Conservation (phyloP, 495 filamentous ascomycete genomes). For the Corynascus novoguineensis region DNA sequence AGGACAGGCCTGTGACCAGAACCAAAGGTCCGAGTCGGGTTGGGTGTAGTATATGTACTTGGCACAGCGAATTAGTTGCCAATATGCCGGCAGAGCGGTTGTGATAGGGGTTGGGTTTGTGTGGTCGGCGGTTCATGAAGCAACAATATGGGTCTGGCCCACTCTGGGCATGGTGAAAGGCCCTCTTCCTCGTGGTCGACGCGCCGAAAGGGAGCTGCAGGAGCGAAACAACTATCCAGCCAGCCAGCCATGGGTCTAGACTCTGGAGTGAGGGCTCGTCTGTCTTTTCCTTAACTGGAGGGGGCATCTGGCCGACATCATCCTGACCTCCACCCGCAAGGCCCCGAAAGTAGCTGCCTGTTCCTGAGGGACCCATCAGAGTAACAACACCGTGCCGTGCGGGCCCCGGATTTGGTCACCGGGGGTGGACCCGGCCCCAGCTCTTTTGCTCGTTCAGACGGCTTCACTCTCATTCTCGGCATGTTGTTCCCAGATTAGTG, state of each 20-base stretch:
- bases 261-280: not conserved
- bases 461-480: not conserved
- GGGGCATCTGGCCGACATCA: not conserved
- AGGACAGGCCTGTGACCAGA: conserved; percentile 5
- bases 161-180: not conserved
- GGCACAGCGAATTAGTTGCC: not conserved
- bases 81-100: not conserved
- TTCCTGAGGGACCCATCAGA: not conserved
- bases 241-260: not conserved
- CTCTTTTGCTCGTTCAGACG: not conserved
- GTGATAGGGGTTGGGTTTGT: not conserved
- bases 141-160: not conserved
- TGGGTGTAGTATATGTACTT: no score
- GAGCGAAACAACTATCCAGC: not conserved
- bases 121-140: conserved; percentile 4
- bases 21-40: not conserved
- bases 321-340: not conserved
- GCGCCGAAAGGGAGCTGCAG: not conserved
- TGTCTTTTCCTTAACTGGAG: not conserved
- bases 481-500: not conserved
- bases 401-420: not conserved
- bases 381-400: not conserved
- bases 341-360: conserved; percentile 11
- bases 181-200: not conserved
- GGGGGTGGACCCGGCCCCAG: not conserved